Evolutionary conservation across 768 basidiomycete species (phyloP).

Genomic region (Phallus indusiatus): DNA sequence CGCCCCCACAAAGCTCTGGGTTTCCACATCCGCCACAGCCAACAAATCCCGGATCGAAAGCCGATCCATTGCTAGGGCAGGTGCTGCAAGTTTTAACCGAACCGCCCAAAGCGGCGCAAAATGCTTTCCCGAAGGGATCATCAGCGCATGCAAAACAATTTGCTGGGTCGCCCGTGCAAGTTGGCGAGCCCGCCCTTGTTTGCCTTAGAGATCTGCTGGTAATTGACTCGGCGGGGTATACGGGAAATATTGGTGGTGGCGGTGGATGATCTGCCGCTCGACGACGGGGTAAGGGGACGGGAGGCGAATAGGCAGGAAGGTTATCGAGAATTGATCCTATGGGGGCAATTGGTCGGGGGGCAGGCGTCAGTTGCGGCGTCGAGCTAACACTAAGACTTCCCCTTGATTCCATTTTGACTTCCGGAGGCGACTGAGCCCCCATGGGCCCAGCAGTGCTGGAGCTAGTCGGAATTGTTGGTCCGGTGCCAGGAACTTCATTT

Average conservation of each 20-base stretch:
- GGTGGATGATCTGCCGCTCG: constrained; percentile 16
- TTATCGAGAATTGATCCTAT: constrained; percentile 64
- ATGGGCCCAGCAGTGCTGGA: background rate
- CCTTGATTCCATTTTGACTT: constrained; percentile 6
- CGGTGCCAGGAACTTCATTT: constrained; percentile 2
- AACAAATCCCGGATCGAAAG: constrained; percentile 15
- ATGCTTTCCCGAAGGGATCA: constrained; percentile 81
- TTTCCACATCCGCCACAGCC: constrained; percentile 22
- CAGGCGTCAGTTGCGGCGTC: constrained; percentile 10
- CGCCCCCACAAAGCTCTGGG: constrained; percentile 23
- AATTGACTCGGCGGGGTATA: constrained; percentile 25
- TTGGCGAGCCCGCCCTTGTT: constrained; percentile 19
- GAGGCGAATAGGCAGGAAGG: constrained; percentile 69
- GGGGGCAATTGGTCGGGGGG: constrained; percentile 14
- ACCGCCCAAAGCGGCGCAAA: constrained; percentile 67
- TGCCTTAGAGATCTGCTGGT: constrained; percentile 19
- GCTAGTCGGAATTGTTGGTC: constrained; percentile 4
- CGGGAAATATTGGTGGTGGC: constrained; percentile 39
- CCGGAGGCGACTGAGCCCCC: constrained; percentile 7
- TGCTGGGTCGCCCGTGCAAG: constrained; percentile 77
- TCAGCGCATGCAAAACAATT: constrained; percentile 82
- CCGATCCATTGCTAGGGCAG: constrained; percentile 37
- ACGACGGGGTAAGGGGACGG: constrained; percentile 70
- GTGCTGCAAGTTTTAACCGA: constrained; percentile 46
- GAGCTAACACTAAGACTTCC: constrained; percentile 11